phyloP scores from a whole-genome alignment of 345 rosid genomes.

The Schrenkiella parvula region DNA sequence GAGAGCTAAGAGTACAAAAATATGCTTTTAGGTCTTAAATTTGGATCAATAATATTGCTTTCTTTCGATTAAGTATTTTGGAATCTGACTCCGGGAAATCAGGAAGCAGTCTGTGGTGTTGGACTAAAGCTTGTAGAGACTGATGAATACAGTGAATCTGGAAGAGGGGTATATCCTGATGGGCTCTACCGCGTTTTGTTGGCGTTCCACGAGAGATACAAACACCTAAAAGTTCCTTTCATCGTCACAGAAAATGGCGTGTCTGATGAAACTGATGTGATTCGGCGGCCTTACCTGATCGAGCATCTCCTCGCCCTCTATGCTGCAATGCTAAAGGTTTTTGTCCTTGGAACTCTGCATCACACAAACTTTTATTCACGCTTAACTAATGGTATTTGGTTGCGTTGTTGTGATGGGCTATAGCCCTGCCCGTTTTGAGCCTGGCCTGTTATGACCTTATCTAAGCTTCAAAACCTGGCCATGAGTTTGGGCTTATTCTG shows the following conservation, averaged over 20 bases:
- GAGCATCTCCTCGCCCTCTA: conserved; percentile 88
- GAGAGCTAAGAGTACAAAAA: not conserved
- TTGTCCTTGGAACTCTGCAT: conserved; percentile 24
- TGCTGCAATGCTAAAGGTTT: conserved; percentile 78
- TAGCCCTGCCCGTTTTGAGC: not conserved
- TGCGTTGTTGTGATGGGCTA: not conserved
- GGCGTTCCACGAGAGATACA: conserved; percentile 82
- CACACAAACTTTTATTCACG: not conserved
- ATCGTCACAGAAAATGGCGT: conserved; percentile 87
- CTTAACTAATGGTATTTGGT: conserved; percentile 6
- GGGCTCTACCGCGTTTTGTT: conserved; percentile 73
- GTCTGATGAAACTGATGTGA: conserved; percentile 81
- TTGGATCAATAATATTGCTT: not conserved
- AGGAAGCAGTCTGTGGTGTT: conserved; percentile 83
- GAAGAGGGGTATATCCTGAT: conserved; percentile 95
- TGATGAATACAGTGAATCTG: conserved; percentile 97
- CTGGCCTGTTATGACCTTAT: not conserved
- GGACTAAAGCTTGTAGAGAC: conserved; percentile 87
- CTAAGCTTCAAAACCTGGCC: not conserved
- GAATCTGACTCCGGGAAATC: conserved; percentile 24
- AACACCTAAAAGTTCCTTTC: conserved; percentile 71
- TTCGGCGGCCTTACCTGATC: conserved; percentile 77
- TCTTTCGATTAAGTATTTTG: not conserved
- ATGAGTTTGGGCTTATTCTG: not conserved
- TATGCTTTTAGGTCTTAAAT: not conserved